Evolutionary conservation across 345 rosid species (phyloP).

Genomic region (rapeseed (Brassica napus)): Da-Ae NC_063434.1:26929501-26930000

Average conservation of each 20-base stretch:
- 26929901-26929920: neutral
- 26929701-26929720: neutral
- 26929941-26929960: neutral
- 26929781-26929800: neutral
- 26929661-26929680: neutral
- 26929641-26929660: constrained; percentile 15
- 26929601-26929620: constrained; percentile 13
- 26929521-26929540: neutral
- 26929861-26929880: neutral
- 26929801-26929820: neutral
- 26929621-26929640: constrained; percentile 26
- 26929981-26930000: neutral
- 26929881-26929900: neutral
- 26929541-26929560: neutral
- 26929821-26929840: neutral
- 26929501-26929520: neutral
- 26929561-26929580: neutral
- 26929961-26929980: neutral
- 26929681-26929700: constrained; percentile 26
- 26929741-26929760: neutral
- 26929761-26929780: neutral
- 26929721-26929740: neutral
- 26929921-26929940: neutral
- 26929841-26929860: neutral
- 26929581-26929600: neutral